These are phyloP conservation scores for Balansia obtecta DNA, from an alignment of 2,329 filamentous ascomycete genomes.

Conservation along the genomic window DNA sequence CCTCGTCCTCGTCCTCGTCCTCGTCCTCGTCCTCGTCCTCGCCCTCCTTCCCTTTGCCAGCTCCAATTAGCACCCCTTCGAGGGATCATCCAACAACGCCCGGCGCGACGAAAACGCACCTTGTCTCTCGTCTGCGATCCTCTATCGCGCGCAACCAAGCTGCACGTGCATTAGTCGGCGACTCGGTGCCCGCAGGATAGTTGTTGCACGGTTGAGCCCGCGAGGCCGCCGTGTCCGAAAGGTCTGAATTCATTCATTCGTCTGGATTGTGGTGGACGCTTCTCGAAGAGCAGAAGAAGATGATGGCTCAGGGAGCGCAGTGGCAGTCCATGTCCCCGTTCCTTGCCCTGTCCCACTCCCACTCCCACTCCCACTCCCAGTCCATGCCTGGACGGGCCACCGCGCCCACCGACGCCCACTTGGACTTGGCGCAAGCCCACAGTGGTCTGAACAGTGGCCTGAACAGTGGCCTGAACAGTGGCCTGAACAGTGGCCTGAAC, in stretches of 20 bases:
- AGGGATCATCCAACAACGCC: not conserved
- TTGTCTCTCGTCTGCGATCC: no score
- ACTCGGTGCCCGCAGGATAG: not conserved
- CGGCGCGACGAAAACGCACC: not conserved
- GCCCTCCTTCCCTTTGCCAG: no score
- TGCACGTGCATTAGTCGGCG: not conserved
- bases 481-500: no score
- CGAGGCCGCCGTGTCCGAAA: no score
- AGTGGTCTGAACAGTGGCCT: no score
- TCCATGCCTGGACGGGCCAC: not conserved
- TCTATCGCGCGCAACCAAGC: not conserved
- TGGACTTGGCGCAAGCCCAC: not conserved
- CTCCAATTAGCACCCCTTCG: no score
- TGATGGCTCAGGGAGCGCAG: constrained; percentile 23
- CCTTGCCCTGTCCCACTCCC: not conserved
- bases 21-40: no score
- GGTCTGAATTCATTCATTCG: no score
- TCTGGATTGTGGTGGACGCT: not conserved
- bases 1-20: no score
- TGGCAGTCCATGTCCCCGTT: constrained; percentile 8
- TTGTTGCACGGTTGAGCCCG: not conserved
- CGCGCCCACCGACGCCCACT: not conserved
- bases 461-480: no score
- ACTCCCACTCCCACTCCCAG: not conserved
- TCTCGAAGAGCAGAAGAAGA: constrained; percentile 6